Evolutionary conservation across 2,329 filamentous ascomycete genomes (phyloP).

Genomic region (Trichoderma asperellum): DNA sequence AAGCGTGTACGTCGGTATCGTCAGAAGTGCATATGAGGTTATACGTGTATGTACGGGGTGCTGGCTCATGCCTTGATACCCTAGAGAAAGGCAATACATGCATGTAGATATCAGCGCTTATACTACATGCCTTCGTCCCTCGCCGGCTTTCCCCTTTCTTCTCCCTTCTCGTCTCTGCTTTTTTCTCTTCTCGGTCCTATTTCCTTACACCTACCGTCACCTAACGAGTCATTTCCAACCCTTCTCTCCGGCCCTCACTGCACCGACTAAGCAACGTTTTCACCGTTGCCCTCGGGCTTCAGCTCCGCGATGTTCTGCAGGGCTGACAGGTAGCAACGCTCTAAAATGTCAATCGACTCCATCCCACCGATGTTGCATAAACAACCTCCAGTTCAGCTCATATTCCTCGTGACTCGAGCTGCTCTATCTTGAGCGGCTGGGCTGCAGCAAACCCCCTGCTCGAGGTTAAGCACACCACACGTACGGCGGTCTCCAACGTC

Average conservation of each 20-base stretch:
- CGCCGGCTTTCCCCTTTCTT: background rate
- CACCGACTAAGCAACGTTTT: background rate
- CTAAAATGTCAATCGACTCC: conserved; percentile 7
- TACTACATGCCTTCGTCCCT: background rate
- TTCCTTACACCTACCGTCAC: background rate
- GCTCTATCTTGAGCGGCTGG: background rate
- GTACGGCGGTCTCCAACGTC: background rate
- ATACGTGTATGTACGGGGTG: too few species aligned
- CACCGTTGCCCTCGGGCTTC: background rate
- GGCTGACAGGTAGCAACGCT: background rate
- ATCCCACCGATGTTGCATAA: conserved; percentile 15
- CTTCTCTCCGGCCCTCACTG: background rate
- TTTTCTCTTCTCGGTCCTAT: background rate
- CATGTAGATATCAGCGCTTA: background rate
- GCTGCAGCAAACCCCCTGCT: background rate
- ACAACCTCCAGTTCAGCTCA: conserved; percentile 8
- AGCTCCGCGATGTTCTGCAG: background rate
- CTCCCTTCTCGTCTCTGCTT: too few species aligned
- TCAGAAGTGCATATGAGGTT: background rate
- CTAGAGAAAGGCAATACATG: background rate
- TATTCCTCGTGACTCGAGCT: background rate
- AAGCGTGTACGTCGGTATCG: background rate
- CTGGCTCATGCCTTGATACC: background rate
- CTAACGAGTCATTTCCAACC: background rate
- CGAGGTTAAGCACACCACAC: background rate